phyloP scores from a whole-genome alignment of 2,329 filamentous ascomycete species.

The Pseudogymnoascus sp. region DNA sequence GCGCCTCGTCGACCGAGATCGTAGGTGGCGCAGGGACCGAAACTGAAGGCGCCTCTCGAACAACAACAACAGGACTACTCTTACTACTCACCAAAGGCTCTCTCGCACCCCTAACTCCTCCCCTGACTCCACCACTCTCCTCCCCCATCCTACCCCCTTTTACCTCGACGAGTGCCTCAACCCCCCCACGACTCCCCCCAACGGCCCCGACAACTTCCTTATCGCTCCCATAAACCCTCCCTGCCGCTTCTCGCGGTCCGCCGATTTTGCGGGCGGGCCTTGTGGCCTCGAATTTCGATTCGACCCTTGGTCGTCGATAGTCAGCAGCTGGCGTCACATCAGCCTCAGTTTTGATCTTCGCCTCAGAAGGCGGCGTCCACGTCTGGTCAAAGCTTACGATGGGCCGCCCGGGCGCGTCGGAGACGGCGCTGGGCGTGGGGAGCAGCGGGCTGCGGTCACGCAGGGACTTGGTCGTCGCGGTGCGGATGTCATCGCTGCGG shows the following conservation, averaged over 20 bases:
- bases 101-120: not conserved
- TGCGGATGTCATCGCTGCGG: conserved; percentile 76
- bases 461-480: conserved; percentile 81
- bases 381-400: conserved; percentile 94
- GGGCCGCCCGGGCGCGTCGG: conserved; percentile 78
- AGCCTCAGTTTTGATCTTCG: conserved; percentile 43
- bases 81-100: not conserved
- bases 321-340: conserved; percentile 55
- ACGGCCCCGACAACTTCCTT: not conserved
- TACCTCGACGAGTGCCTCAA: not conserved
- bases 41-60: not conserved
- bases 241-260: not conserved
- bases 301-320: conserved; percentile 1
- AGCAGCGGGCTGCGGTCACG: conserved; percentile 81
- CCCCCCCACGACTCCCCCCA: not conserved
- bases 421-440: conserved; percentile 83
- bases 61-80: not conserved
- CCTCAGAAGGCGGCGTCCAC: conserved; percentile 57
- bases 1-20: not conserved
- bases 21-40: not conserved
- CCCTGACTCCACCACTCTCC: not conserved
- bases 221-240: not conserved
- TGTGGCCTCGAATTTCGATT: not conserved
- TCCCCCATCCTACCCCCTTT: not conserved
- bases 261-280: not conserved